phyloP scores from a whole-genome alignment of 1,284 basidiomycete genomes.

The Trichosporon asahii region DNA sequence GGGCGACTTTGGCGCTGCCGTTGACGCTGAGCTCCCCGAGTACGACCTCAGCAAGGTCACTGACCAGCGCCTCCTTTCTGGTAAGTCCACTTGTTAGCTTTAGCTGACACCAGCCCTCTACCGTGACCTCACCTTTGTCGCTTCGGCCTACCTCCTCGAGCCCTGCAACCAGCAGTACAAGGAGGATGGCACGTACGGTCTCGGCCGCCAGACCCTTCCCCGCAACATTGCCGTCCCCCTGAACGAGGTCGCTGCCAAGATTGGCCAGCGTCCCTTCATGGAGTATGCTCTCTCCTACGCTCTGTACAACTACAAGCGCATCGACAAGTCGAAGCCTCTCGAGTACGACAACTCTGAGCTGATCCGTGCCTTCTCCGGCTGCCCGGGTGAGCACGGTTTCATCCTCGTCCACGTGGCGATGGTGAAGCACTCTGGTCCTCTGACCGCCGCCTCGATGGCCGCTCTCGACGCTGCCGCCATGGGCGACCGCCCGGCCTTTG shows the following conservation, averaged over 20 bases:
- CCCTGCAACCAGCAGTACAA: constrained; percentile 26
- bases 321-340: constrained; percentile 16
- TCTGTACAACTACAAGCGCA: constrained; percentile 27
- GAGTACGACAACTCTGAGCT: constrained; percentile 27
- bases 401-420: constrained; percentile 28
- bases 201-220: constrained; percentile 25
- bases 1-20: constrained; percentile 22
- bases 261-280: constrained; percentile 28
- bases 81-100: background rate
- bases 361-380: constrained; percentile 26
- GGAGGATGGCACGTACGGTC: constrained; percentile 23
- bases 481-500: constrained; percentile 21
- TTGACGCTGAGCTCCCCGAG: constrained; percentile 21
- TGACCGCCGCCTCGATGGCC: constrained; percentile 14
- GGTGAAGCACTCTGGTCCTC: constrained; percentile 24
- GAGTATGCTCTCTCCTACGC: constrained; percentile 28
- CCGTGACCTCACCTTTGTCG: constrained; percentile 27
- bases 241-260: constrained; percentile 19
- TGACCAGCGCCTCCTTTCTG: constrained; percentile 18
- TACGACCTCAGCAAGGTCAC: constrained; percentile 23
- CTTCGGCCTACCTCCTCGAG: constrained; percentile 25
- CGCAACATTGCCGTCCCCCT: constrained; percentile 26
- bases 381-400: constrained; percentile 25
- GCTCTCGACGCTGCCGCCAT: constrained; percentile 20
- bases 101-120: constrained; percentile 20